Conservation (phyloP, 2,329 filamentous ascomycete species). For the Onygenales sp. region DNA sequence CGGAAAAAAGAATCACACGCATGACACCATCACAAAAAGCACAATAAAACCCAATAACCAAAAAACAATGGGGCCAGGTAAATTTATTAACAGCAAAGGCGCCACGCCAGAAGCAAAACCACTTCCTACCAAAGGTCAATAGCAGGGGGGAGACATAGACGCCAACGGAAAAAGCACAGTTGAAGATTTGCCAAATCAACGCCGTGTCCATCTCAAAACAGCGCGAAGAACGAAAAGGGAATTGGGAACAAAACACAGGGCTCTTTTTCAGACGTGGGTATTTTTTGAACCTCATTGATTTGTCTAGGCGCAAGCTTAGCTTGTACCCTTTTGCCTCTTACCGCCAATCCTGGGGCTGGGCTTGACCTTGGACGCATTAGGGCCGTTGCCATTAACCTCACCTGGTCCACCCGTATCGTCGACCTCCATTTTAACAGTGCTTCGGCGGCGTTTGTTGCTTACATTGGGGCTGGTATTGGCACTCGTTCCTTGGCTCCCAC, state of each 20-base stretch:
- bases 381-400: conserved; percentile 41
- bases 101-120: conserved; percentile 4
- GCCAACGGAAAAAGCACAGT: neutral
- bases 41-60: neutral
- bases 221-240: neutral
- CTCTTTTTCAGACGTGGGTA: neutral
- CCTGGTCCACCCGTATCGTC: conserved; percentile 37
- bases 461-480: conserved; percentile 56
- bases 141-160: neutral
- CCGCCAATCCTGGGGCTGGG: conserved; percentile 37
- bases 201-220: conserved; percentile 2
- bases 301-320: neutral
- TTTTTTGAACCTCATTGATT: neutral
- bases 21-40: neutral
- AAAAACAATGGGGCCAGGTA: neutral
- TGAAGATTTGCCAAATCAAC: neutral
- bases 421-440: conserved; percentile 50
- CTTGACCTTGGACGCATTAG: conserved; percentile 34
- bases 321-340: conserved; percentile 38
- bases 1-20: neutral
- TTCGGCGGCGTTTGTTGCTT: conserved; percentile 50
- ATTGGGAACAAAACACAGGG: neutral
- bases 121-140: conserved; percentile 1
- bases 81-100: neutral
- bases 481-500: conserved; percentile 41